These are phyloP conservation scores for Arctium minus DNA, from an alignment of 129 eudicot species.

Conservation along the genomic window DNA sequence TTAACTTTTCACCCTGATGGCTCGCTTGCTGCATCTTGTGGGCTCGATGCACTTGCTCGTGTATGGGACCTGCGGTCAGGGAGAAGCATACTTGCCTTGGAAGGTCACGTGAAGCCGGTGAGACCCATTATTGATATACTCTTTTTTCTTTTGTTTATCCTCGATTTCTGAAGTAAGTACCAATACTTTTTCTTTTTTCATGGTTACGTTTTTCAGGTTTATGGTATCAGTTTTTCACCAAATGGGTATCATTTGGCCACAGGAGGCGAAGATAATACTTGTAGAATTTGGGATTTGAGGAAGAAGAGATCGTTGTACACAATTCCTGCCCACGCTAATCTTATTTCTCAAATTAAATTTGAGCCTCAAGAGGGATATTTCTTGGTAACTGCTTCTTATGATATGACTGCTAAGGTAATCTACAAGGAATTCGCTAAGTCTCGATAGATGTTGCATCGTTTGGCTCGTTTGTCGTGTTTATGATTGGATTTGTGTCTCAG, in stretches of 20 bases:
- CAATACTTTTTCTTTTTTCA: background rate
- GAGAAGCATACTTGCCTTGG: constrained; percentile 86
- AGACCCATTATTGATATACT: constrained; percentile 5
- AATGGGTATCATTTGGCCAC: constrained; percentile 96
- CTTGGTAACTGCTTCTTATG: constrained; percentile 90
- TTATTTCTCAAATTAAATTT: constrained; percentile 87
- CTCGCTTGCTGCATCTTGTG: constrained; percentile 85
- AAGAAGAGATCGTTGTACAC: constrained; percentile 78
- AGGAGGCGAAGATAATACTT: constrained; percentile 95
- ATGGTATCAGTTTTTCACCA: constrained; percentile 81
- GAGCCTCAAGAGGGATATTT: constrained; percentile 99
- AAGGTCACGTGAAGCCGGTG: constrained; percentile 98
- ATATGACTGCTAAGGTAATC: constrained; percentile 90
- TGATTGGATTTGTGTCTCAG: constrained; percentile 31
- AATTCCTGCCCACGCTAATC: constrained; percentile 92
- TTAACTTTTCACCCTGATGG: constrained; percentile 86
- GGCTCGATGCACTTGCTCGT: constrained; percentile 94
- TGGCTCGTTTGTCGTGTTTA: background rate
- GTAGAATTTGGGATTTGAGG: constrained; percentile 97
- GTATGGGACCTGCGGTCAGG: constrained; percentile 97
- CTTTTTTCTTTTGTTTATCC: background rate
- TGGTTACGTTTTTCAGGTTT: constrained; percentile 44
- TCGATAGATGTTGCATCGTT: background rate
- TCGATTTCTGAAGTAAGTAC: background rate
- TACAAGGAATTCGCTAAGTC: background rate